Evolutionary conservation across 805 yeast genomes (phyloP), one percentile per base, ranked within the genome.

Genomic region (Kluyveromyces aestuarii): DNA sequence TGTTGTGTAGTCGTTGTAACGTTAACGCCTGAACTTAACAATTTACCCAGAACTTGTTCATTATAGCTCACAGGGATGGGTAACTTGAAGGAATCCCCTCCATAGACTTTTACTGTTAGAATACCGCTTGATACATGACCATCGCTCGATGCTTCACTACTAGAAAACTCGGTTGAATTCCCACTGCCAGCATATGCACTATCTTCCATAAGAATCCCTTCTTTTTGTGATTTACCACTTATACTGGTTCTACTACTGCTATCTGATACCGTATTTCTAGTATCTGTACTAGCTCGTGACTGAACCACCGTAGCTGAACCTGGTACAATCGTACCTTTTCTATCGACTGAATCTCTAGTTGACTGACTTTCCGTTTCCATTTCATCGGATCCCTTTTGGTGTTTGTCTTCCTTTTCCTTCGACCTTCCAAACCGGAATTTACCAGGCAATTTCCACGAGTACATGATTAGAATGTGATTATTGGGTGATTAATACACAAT

Each of bases 21-120:
- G 17, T 59, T 62, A 38, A 70, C 69, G 10, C 80, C 81, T 48
- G 85, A 77, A 45, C 71, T 70, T n/a, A 86, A 80, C 52, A 86
- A 69, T 50, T 83, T 84, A n/a, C 78, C 72, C 45, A 86, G 65
- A 19, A 80, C 76, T 52, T 74, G 81, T 57, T 77, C 79, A 65
- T 79, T 84, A 49, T 82, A 79, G 49, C 79, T 80, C 50, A 85
- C 72, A 27, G 80, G 79, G 43, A 84, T 79, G 6, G 96, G 96
- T 45, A 89, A 73, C 43, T 72, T 72, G 54, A 88, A 75, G 45
- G 80, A 78, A 50, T 76, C 75, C 37, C 90, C 86, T 38, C 79
- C 77, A 60, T 86, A 86, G 10, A 88, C 76, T 60, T 86, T 85
- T 27, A 88, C 82, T 0, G 90, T 84, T 55, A 88, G 73, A 27